phyloP scores from a whole-genome alignment of 169 alveolate genomes.

The Plasmodium inui region DNA sequence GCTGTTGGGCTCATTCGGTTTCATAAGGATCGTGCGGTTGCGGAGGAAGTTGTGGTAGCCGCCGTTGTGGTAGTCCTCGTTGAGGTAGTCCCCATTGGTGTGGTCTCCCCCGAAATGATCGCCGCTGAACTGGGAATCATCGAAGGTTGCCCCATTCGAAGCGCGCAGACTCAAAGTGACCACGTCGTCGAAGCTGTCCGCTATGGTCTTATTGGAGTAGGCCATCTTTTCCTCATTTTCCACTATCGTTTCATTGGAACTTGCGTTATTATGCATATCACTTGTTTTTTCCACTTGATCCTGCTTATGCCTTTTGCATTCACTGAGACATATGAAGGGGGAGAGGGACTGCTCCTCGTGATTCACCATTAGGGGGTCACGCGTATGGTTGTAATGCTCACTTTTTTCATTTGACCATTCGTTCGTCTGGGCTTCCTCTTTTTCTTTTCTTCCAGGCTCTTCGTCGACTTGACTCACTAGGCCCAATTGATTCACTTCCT shows the following conservation, averaged over 20 bases:
- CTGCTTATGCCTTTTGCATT: neutral
- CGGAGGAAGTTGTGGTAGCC: neutral
- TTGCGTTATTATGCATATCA: neutral
- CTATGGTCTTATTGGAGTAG: slow-evolving; percentile 33
- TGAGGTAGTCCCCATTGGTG: neutral
- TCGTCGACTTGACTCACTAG: neutral
- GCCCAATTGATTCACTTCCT: neutral
- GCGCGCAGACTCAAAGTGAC: neutral
- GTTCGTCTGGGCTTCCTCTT: neutral
- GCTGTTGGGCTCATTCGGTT: slow-evolving; percentile 17
- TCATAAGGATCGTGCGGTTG: slow-evolving; percentile 22
- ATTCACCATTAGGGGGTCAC: neutral
- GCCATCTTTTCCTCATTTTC: slow-evolving; percentile 6
- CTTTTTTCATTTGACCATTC: neutral
- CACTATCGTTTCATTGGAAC: slow-evolving; percentile 23
- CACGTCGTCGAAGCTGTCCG: slow-evolving; percentile 8
- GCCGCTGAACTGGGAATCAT: neutral
- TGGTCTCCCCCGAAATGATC: neutral
- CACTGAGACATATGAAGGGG: neutral
- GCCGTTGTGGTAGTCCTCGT: neutral
- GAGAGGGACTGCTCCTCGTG: neutral
- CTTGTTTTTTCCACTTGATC: neutral
- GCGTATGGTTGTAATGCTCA: neutral
- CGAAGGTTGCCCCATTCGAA: neutral
- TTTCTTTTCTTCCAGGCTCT: neutral